Base-by-base conservation (phyloP, 2,329 filamentous ascomycete species). In the Fusarium circinatum region DNA sequence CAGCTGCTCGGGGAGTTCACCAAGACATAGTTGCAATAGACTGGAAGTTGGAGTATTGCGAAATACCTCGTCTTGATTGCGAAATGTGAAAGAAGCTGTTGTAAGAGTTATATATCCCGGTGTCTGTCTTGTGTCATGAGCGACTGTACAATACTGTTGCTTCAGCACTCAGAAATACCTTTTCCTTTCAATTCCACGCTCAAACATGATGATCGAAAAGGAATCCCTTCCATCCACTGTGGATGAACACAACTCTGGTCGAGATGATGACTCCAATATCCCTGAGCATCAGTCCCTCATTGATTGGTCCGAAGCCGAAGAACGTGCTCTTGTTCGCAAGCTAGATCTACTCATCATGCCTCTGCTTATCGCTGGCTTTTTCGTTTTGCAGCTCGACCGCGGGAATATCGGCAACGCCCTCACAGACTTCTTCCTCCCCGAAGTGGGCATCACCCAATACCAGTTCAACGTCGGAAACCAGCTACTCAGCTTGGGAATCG, bases 371-470 rank as follows among this genome's bases (percentile, higher is more conserved):
- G 24, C 44, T 8, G 62, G 62, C 3, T 83, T 87, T 30, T 83
- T 86, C 9, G 84, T 83, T 14, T 82, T 87, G 56, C 85, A 81
- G 47, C 68, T 81, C 20, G 80, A 82, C 52, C 72, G 79, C 13
- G 77, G 76, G 36, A 81, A 82, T 64, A 80, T 86, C 44, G 74
- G 81, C 41, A 85, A 84, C 32, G 85, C 84, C 13, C 75, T 86
- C 26, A 86, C 85, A 20, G 73, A 75, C n/a, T 49, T 61, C 24
- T 64, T 64, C 30, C 30, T 64, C 15, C 4, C 22, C 11, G 85
- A 86, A 62, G 82, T 83, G 3, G 84, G 84, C 0, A 86, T 86
- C 71, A 86, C 55, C 86, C 51, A 64, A 18, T 30, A 22, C 22
- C 62, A 64, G 10, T 64, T 64, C 62, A 64, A 64, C 5, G 8